These are phyloP conservation scores for Rutstroemia sp. DNA, from an alignment of 2,329 filamentous ascomycete genomes.

Conservation along the genomic window DNA sequence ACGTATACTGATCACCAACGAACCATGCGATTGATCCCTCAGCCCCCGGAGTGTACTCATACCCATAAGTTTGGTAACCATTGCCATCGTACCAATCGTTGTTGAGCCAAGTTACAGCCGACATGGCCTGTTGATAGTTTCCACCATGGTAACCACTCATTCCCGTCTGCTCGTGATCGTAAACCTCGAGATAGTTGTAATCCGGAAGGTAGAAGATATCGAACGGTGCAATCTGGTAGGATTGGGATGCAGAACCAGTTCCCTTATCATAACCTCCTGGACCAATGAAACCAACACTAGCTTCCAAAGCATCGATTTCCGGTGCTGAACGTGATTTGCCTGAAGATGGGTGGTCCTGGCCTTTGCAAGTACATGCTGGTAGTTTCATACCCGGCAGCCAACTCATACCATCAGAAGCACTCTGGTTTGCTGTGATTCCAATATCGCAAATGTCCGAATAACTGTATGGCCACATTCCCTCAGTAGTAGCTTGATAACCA, in stretches of 20 bases:
- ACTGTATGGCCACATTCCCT: conserved; percentile 69
- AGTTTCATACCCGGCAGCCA: conserved; percentile 63
- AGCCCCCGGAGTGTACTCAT: conserved; percentile 54
- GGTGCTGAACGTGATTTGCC: conserved; percentile 60
- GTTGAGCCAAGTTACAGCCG: conserved; percentile 53
- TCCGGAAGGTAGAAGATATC: conserved; percentile 64
- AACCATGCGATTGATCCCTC: conserved; percentile 61
- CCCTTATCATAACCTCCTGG: conserved; percentile 20
- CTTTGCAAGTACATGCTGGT: conserved; percentile 58
- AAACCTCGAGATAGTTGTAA: conserved; percentile 57
- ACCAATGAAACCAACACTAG: conserved; percentile 38
- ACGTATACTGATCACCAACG: conserved; percentile 56
- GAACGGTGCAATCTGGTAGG: conserved; percentile 61
- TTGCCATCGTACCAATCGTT: conserved; percentile 61
- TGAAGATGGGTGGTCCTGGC: conserved; percentile 57
- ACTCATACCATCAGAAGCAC: conserved; percentile 57
- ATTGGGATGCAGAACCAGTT: conserved; percentile 58
- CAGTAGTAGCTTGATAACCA: conserved; percentile 61
- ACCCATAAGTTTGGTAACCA: conserved; percentile 54
- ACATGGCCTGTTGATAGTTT: conserved; percentile 56
- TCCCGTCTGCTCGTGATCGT: conserved; percentile 47
- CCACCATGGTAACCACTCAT: conserved; percentile 57
- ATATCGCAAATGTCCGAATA: conserved; percentile 62
- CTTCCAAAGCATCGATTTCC: conserved; percentile 67
- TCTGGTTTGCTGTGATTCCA: conserved; percentile 67